Evolutionary conservation across 2,329 filamentous ascomycete species (phyloP), one percentile per base, ranked within the genome.

Genomic region (Colletotrichum salicis): DNA sequence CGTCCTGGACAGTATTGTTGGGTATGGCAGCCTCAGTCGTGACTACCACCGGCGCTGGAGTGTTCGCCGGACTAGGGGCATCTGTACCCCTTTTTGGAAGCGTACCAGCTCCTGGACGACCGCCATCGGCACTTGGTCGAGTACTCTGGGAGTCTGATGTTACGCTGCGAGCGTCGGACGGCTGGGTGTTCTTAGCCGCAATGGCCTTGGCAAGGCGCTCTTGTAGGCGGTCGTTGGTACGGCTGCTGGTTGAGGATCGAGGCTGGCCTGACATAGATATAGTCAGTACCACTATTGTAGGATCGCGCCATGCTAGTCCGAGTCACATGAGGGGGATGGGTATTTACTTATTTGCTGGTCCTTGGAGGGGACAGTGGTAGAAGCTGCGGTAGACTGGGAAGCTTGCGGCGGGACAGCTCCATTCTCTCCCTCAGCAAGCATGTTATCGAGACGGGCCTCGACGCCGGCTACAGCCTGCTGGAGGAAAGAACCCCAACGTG

Each of bases 391-490:
- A 45, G 45, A 33, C 6, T 55, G 60, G 19, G 56, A 7, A 51
- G 56, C 5, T 66, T 64, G 55, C 8, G 35, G 59, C 55, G 29
- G 55, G 54, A 27, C 64, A 58, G 73, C 63, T 41, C 55, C 55
- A 59, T 62, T 61, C 55, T 92, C 90, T 67, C 94, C 91, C 75
- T 98, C 95, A 65, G 94, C 91, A 72, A 99, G 88, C 70, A 99
- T 97, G 61, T 90, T 95, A 81, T 99, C 96, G 71, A 99, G 89
- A 55, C 94, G 91, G 71, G 95, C 97, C 84, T 99, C 96, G 70
- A 99, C 93, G 72, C 95, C 95, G 66, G 95, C 95, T 72, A 98
- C 94, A 74, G 96, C 95, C 82, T 96, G 94, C 75, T 95, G 93
- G 72, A 98, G 88, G 79, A 97, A 92, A 37, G 90, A 91, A 57